Base-by-base conservation (phyloP, 257 asterid genomes). In the Misopates orontium region DNA sequence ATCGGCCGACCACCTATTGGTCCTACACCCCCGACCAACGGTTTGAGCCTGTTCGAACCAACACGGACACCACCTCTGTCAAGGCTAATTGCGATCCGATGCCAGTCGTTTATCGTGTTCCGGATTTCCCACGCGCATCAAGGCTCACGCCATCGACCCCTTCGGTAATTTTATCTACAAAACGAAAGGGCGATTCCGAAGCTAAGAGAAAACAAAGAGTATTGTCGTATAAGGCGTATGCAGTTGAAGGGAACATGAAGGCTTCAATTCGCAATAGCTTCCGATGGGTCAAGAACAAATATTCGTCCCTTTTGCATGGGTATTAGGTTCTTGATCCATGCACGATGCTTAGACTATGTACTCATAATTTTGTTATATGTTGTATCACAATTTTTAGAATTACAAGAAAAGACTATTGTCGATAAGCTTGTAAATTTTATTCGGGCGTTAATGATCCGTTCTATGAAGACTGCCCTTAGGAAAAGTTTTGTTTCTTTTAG, bases 221-320 rank as follows among this genome's bases (percentile, higher is more conserved):
- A 47, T 74, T 73, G 32, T 1, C 77, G 3, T 83, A 85, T 47
- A 78, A 73, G 39, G 63, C 82, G 0, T 83, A 76, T 22, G 60
- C 72, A 0, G 69, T 75, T 31, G 80, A 83, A 57, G 60, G 83
- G 58, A 77, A 66, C 71, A 39, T 85, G 48, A 83, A 77, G 75
- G 73, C 66, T 53, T 80, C 87, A 0, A 55, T 80, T 21, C 68
- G 84, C 10, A 69, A 55, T 42, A 73, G 80, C 22, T 40, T 83
- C n/a, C 76, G 69, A 47, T 80, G 84, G 89, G 67, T 78, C 32
- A 85, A 80, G 77, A 69, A 54, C 63, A 83, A 83, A 59, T 75
- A 55, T 40, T 48, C 73, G 5, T 60, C 49, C 19, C 23, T 85
- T 59, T 72, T 78, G 60, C 71, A 74, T 80, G 82, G 82, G 3